Evolutionary conservation across 441 rosid species (phyloP), one percentile per base, ranked within the genome.

Genomic region (Aleurites moluccanus): DNA sequence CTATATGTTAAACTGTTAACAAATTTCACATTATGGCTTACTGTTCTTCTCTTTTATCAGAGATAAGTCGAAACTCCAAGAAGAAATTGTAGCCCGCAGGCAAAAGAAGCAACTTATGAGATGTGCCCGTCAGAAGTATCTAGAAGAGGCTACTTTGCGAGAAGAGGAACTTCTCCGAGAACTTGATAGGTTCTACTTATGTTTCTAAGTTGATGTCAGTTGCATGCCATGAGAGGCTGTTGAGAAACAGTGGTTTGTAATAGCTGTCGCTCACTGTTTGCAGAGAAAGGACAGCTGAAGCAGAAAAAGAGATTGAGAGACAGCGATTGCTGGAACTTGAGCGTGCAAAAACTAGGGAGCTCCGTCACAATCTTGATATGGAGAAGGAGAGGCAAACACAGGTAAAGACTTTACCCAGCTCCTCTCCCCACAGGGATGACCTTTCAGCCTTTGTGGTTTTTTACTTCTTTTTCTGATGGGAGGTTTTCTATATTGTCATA

Each of bases 301-400:
- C 84, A 73, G 94, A 89, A 81, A 91, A 91, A 78, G 97, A 92
- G 76, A 88, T 89, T 69, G 94, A 91, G 84, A 91, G 96, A 73
- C 94, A 86, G 79, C 86, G 82, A 65, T 73, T 86, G 73, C 86
- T 92, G 66, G 97, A 92, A 72, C 82, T 88, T 67, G 97, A 92
- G 79, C 88, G 91, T 71, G 89, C 90, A 65, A 89, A 85, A 82
- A 91, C 96, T 49, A 92, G 89, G 80, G 97, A 91, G 77, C 84
- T 92, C 76, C 88, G 88, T 25, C 86, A 87, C 82, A 89, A 79
- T 75, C 92, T 92, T 82, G 97, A 92, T 67, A 85, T 91, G 86
- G 97, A 92, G 80, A 92, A 89, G 85, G 97, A 91, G 85, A 85
- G 85, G 82, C 97, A 88, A 80, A 80, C 87, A 64, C 97, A 92